Conservation (phyloP, 1,284 basidiomycete species). For the Spongispora temasekensis region DNA sequence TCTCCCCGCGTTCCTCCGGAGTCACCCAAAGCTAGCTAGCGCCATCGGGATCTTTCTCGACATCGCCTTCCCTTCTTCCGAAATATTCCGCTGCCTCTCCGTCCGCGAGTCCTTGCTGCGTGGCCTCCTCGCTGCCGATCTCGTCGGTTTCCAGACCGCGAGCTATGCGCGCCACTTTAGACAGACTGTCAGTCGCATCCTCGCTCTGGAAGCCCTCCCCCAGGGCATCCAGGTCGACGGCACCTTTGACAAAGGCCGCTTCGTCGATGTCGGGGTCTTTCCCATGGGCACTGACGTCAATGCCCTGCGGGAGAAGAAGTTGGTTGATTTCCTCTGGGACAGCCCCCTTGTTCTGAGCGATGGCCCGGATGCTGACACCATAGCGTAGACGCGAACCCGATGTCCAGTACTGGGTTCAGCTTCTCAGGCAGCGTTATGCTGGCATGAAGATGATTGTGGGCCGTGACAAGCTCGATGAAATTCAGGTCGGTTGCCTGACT, state of each 20-base stretch:
- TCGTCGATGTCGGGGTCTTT: conserved; percentile 85
- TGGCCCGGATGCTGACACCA: conserved; percentile 14
- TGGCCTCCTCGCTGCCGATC: conserved; percentile 75
- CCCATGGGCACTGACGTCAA: conserved; percentile 89
- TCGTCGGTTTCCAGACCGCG: conserved; percentile 85
- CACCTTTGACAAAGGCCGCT: conserved; percentile 43
- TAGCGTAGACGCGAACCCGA: conserved; percentile 66
- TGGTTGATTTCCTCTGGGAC: conserved; percentile 24
- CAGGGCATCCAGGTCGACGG: conserved; percentile 72
- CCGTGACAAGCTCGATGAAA: conserved; percentile 84
- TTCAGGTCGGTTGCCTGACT: too few relatives aligned
- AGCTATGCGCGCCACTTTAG: conserved; percentile 78
- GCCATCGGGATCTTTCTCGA: conserved; percentile 90
- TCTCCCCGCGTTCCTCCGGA: conserved; percentile 74
- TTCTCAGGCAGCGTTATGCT: conserved; percentile 75
- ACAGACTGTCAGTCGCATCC: conserved; percentile 82
- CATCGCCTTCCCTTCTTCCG: conserved; percentile 85
- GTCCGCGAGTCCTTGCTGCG: conserved; percentile 65
- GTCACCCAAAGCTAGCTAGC: conserved; percentile 45
- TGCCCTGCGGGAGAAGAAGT: conserved; percentile 69
- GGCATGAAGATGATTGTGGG: conserved; percentile 88
- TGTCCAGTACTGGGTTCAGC: conserved; percentile 79
- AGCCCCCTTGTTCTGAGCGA: conserved; percentile 3
- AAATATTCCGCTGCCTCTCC: conserved; percentile 84
- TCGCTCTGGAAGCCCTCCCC: conserved; percentile 80